Conservation (phyloP, 345 rosid species). For the Acer yangbiense region DNA sequence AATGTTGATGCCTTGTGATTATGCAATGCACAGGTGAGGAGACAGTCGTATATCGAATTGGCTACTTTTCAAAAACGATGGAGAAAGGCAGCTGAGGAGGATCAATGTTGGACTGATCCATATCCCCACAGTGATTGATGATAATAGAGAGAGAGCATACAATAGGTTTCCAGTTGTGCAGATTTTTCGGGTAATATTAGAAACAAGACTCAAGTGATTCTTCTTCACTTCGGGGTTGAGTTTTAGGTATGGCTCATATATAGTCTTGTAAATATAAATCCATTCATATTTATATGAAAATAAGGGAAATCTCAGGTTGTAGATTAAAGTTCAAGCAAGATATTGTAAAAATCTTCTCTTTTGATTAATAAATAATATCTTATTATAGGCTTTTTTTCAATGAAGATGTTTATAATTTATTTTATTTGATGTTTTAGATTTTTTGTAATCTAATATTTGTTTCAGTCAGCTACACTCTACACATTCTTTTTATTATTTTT, state of each 20-base stretch:
- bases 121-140: slow-evolving; percentile 24
- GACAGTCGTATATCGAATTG: slow-evolving; percentile 55
- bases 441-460: no score
- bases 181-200: neutral
- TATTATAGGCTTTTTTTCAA: no score
- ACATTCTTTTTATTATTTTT: no score
- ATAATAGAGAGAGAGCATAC: neutral
- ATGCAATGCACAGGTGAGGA: slow-evolving; percentile 50
- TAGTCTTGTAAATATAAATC: neutral
- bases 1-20: no score
- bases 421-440: no score
- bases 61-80: slow-evolving; percentile 50
- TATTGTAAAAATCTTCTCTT: neutral
- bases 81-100: slow-evolving; percentile 45
- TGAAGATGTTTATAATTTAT: no score
- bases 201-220: neutral
- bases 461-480: no score
- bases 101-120: slow-evolving; percentile 63
- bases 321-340: neutral
- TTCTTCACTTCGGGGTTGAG: neutral
- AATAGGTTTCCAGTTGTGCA: no score
- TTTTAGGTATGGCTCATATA: no score
- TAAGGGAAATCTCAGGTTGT: neutral
- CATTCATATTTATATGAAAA: slow-evolving; percentile 1
- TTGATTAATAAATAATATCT: neutral